Percentiles rank a stretch among this genome's conserved stretches.
Conservation (phyloP, 2,329 filamentous ascomycete species). For the Xylogone sp. region DNA sequence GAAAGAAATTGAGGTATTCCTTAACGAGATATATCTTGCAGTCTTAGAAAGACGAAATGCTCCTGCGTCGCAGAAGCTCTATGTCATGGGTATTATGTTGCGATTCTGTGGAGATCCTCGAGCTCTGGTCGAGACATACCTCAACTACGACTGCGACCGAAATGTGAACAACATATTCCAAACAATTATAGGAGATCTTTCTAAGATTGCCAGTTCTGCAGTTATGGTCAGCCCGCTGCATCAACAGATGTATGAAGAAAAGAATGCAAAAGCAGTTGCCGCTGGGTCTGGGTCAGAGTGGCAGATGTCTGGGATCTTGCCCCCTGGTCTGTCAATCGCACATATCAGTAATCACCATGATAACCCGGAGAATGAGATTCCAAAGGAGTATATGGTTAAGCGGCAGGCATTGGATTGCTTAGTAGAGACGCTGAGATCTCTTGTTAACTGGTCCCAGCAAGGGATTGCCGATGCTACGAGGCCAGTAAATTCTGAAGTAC, state of each 20-base stretch:
- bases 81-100: conserved; percentile 82
- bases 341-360: conserved; percentile 39
- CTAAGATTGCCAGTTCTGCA: conserved; percentile 77
- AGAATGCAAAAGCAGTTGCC: conserved; percentile 49
- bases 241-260: conserved; percentile 84
- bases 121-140: conserved; percentile 88
- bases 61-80: conserved; percentile 85
- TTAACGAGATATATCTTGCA: conserved; percentile 95
- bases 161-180: conserved; percentile 98
- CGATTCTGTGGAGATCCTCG: conserved; percentile 81
- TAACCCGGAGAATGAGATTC: conserved; percentile 67
- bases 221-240: conserved; percentile 71
- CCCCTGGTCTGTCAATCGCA: conserved; percentile 69
- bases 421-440: conserved; percentile 81
- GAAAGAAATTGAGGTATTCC: conserved; percentile 96
- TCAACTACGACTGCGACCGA: conserved; percentile 97
- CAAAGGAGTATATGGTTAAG: conserved; percentile 88
- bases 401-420: conserved; percentile 83
- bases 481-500: conserved; percentile 45
- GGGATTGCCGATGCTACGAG: conserved; percentile 59
- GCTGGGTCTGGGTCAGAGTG: conserved; percentile 65
- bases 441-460: conserved; percentile 84
- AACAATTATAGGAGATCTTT: conserved; percentile 87
- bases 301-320: conserved; percentile 81
- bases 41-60: conserved; percentile 86